phyloP scores from a whole-genome alignment of 768 basidiomycete genomes.

The Suillus weaverae region DNA sequence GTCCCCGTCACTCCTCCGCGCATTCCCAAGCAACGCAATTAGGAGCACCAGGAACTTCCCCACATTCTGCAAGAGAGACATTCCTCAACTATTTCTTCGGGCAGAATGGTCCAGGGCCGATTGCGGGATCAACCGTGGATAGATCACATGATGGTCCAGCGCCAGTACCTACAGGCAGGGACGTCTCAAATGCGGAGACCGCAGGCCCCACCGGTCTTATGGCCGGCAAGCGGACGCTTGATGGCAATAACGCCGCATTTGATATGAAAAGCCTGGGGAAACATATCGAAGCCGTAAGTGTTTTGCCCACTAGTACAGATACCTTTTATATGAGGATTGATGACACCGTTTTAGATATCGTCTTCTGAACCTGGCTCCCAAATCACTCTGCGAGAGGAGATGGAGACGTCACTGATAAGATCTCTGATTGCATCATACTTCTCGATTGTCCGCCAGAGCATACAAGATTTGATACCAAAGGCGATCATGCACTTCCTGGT shows the following conservation, averaged over 20 bases:
- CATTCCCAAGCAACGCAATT: conserved; percentile 37
- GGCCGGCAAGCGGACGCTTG: conserved; percentile 64
- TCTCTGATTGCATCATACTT: conserved; percentile 96
- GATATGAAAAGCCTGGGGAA: conserved; percentile 99
- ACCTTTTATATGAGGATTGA: conserved; percentile 3
- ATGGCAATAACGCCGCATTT: conserved; percentile 82
- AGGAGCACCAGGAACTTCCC: conserved; percentile 38
- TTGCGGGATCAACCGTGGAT: conserved; percentile 55
- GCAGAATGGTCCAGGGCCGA: conserved; percentile 78
- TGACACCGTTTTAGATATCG: conserved; percentile 43
- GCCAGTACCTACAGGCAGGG: conserved; percentile 59
- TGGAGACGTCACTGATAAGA: conserved; percentile 94
- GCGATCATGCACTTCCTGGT: conserved; percentile 98
- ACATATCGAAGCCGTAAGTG: conserved; percentile 94
- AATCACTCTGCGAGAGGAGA: conserved; percentile 84
- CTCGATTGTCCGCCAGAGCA: conserved; percentile 91
- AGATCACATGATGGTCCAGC: conserved; percentile 26
- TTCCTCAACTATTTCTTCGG: conserved; percentile 99
- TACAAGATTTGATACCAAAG: conserved; percentile 96
- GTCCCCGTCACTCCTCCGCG: conserved; percentile 35
- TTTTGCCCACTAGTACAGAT: conserved; percentile 7
- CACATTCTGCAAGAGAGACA: conserved; percentile 75
- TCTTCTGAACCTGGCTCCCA: conserved; percentile 56
- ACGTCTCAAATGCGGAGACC: conserved; percentile 57
- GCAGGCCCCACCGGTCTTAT: conserved; percentile 58